A percentile compares a stretch with the other conserved stretches of the same genome.
These are phyloP conservation scores for Colletotrichum kahawae DNA, from an alignment of 2,329 filamentous ascomycete species.

Conservation along the genomic window DNA sequence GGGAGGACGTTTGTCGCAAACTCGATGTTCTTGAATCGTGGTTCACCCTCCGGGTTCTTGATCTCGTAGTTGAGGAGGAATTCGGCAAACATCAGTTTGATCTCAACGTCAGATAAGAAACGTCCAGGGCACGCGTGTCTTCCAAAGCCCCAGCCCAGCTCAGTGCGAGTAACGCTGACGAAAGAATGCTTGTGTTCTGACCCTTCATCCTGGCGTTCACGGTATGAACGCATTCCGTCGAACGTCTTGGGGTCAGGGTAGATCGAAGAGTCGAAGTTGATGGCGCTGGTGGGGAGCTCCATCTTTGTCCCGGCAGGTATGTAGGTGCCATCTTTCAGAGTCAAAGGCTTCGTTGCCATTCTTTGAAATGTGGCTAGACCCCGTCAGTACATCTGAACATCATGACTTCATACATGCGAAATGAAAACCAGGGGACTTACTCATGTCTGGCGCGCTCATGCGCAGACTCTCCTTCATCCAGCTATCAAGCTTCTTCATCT, in stretches of 20 bases:
- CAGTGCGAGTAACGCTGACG: conserved; percentile 34
- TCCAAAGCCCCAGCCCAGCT: conserved; percentile 16
- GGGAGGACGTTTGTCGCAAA: not conserved
- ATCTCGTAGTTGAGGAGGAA: conserved; percentile 20
- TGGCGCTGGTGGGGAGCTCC: conserved; percentile 41
- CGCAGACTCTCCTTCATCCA: conserved; percentile 43
- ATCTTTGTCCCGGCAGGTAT: conserved; percentile 46
- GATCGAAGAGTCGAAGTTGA: conserved; percentile 38
- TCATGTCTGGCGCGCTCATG: conserved; percentile 29
- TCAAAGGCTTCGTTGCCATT: conserved; percentile 52
- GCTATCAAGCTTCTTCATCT: conserved; percentile 44
- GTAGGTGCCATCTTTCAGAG: conserved; percentile 36
- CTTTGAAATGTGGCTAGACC: not conserved
- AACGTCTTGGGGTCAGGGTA: conserved; percentile 46
- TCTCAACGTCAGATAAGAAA: conserved; percentile 13
- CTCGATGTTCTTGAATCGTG: not conserved
- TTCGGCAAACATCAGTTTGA: conserved; percentile 20
- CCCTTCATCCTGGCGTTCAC: conserved; percentile 33
- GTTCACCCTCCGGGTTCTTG: conserved; percentile 5
- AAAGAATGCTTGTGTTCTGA: conserved; percentile 39
- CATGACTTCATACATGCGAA: not conserved
- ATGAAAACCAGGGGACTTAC: conserved; percentile 31
- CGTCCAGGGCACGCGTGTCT: conserved; percentile 18
- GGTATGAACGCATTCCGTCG: conserved; percentile 53
- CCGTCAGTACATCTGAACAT: not conserved